Conservation (phyloP, 83 land plant genomes). For the Picea engelmannii region DNA sequence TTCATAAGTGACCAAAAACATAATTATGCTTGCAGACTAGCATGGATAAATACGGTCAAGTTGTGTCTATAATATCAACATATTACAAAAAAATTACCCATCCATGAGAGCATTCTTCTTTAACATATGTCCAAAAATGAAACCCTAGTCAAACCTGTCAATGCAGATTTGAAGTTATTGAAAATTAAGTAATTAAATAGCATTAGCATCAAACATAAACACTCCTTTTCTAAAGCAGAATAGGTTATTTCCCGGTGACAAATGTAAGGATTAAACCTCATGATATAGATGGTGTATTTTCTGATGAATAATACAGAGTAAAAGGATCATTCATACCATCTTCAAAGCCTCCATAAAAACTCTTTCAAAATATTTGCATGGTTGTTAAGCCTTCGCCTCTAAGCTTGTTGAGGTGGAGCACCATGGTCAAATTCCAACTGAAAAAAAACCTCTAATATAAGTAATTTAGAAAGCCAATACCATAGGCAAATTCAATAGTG, state of each 20-base stretch:
- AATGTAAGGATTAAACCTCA: not conserved
- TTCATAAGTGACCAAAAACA: not conserved
- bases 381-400: slow-evolving; percentile 89
- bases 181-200: not conserved
- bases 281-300: not conserved
- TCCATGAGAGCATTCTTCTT: slow-evolving; percentile 95
- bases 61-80: not conserved
- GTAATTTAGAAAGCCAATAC: not conserved
- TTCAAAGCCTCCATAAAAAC: slow-evolving; percentile 89
- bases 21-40: not conserved
- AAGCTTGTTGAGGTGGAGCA: slow-evolving; percentile 89
- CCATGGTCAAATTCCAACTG: slow-evolving; percentile 94
- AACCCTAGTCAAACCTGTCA: slow-evolving; percentile 79
- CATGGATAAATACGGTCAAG: not conserved
- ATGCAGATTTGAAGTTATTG: not conserved
- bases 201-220: not conserved
- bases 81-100: slow-evolving; percentile 56
- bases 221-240: not conserved
- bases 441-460: slow-evolving; percentile 14
- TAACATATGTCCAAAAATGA: slow-evolving; percentile 89
- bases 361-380: slow-evolving; percentile 88
- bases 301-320: not conserved
- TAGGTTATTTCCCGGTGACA: not conserved
- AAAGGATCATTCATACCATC: slow-evolving; percentile 53
- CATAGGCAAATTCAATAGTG: slow-evolving; percentile 2